Evolutionary conservation across 352 stramenopile genomes (phyloP), one percentile per base, ranked within the genome.

Genomic region (Phytophthora capsici): DNA sequence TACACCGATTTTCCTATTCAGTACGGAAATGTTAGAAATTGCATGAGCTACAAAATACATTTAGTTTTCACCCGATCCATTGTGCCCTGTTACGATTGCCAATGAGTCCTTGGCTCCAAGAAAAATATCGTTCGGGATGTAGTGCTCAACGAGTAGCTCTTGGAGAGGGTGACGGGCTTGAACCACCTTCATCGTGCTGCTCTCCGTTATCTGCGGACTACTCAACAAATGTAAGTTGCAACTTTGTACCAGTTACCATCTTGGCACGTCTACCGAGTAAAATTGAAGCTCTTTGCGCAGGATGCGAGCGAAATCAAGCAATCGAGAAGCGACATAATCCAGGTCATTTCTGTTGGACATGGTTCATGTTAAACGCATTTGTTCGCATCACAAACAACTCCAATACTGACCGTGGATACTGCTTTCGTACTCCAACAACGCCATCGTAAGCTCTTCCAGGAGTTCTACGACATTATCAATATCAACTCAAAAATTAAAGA

Each of bases 1-100:
- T 89, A 93, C 14, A 94, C 82, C 6, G 88, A 96, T 76, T 96
- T 96, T 10, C 88, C 88, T 96, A 56, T 36, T 38, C 14, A 10
- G 22, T 26, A 2, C n/a, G 46, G 62, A 17, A 12, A n/a, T 28
- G 20, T 57, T 45, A 53, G 6, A 52, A 22, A 12, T 23, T 28
- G 52, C 22, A 10, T 16, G n/a, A n/a, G n/a, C n/a, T n/a, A n/a
- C n/a, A n/a, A n/a, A n/a, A n/a, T n/a, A n/a, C n/a, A n/a, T n/a
- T n/a, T n/a, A n/a, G n/a, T 4, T 20, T 41, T 50, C 48, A 95
- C 88, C 88, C 23, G 88, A 96, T 73, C 88, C 88, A 57, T 96
- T 96, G 54, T 91, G 83, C 6, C 88, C 88, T 3, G 88, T 94
- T 41, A 95, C 67, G 41, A 96, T 63, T 57, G 89, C 83, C 25